A percentile compares a stretch with the other conserved stretches of the same genome.
phyloP scores from a whole-genome alignment of 164 flowering plant genomes.

The Cinnamomum micranthum region DNA sequence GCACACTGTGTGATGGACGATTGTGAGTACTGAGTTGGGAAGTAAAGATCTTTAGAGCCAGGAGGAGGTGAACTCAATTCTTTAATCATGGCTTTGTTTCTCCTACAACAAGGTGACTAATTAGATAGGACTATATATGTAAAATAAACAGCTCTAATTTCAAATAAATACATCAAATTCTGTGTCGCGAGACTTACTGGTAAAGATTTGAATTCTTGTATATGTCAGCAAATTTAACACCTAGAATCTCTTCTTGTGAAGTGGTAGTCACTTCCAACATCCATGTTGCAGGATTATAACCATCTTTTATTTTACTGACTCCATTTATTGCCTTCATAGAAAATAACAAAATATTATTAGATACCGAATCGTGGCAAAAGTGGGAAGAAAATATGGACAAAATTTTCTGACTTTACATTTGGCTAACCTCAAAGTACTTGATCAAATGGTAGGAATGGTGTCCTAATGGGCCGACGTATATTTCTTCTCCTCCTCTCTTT shows the following conservation, averaged over 20 bases:
- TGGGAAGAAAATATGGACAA: not conserved
- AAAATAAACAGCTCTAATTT: not conserved
- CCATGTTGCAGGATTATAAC: constrained; percentile 52
- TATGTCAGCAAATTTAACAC: constrained; percentile 26
- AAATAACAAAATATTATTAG: not conserved
- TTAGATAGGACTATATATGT: not conserved
- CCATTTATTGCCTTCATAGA: constrained; percentile 30
- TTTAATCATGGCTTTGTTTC: constrained; percentile 42
- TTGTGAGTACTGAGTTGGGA: constrained; percentile 40
- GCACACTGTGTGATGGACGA: constrained; percentile 42
- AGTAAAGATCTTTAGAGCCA: constrained; percentile 41
- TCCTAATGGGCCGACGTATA: constrained; percentile 45
- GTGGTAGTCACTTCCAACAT: constrained; percentile 38
- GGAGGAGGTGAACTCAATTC: constrained; percentile 40
- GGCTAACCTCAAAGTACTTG: constrained; percentile 39
- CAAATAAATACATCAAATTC: not conserved
- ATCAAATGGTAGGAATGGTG: constrained; percentile 31
- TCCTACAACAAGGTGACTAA: constrained; percentile 26
- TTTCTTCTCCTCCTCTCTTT: constrained; percentile 43
- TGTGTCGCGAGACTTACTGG: constrained; percentile 13
- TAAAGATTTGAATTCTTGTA: constrained; percentile 36
- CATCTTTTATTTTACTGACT: constrained; percentile 31
- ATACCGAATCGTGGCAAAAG: not conserved
- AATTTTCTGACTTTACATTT: not conserved
- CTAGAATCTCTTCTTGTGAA: constrained; percentile 33